phyloP scores from a whole-genome alignment of 176 grass and related monocot species.

The Cenchrus fungigraminus region DNA sequence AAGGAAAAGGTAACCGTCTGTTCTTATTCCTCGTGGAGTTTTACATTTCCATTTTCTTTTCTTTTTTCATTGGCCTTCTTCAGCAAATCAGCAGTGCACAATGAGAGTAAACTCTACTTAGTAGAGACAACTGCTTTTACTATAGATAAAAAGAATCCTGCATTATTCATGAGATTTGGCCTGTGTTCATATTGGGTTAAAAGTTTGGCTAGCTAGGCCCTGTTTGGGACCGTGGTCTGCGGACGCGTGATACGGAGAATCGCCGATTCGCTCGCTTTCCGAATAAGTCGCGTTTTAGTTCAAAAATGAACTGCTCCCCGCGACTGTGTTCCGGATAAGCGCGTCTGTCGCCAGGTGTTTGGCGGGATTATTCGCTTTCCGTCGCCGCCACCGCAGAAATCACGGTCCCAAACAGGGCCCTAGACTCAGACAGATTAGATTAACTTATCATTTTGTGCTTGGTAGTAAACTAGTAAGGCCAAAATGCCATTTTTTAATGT shows the following conservation, averaged over 20 bases:
- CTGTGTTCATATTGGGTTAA: background rate
- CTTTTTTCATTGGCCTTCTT: too few relatives aligned
- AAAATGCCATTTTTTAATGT: background rate
- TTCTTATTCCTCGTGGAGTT: background rate
- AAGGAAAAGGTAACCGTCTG: conserved; percentile 73
- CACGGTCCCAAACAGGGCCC: too few relatives aligned
- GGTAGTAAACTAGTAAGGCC: background rate
- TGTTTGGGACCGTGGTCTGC: too few relatives aligned
- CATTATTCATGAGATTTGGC: background rate
- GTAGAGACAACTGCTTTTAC: background rate
- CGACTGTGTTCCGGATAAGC: too few relatives aligned
- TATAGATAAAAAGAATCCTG: background rate
- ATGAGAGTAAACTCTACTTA: background rate
- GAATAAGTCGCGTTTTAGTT: too few relatives aligned
- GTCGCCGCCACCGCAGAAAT: too few relatives aligned
- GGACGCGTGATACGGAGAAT: too few relatives aligned
- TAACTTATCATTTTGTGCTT: background rate
- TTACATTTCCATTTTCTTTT: background rate
- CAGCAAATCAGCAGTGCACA: background rate
- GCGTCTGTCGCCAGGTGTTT: too few relatives aligned
- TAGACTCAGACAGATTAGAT: background rate
- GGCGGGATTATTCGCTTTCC: too few relatives aligned
- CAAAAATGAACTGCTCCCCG: too few relatives aligned
- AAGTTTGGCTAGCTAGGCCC: background rate
- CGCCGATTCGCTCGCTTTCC: too few relatives aligned